phyloP scores from a whole-genome alignment of 75 land plant species.

The Sequoiadendron giganteum region DNA sequence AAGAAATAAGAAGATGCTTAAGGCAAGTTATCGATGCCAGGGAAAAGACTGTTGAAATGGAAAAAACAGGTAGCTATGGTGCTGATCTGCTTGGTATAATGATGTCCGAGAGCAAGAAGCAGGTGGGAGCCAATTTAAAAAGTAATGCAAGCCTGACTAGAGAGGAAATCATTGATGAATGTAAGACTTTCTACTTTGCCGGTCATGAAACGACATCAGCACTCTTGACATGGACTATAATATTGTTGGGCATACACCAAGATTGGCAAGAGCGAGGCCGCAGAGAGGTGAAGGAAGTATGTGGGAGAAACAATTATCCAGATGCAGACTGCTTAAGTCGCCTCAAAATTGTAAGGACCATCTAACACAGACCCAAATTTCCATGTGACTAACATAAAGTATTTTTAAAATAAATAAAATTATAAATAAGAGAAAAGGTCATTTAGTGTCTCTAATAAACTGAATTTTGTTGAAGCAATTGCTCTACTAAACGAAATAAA shows the following conservation, averaged over 20 bases:
- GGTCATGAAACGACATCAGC: constrained; percentile 32
- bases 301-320: constrained; percentile 12
- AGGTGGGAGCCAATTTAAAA: not conserved
- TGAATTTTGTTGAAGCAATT: no score
- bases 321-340: constrained; percentile 31
- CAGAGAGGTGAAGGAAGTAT: constrained; percentile 43
- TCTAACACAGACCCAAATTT: no score
- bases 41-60: constrained; percentile 1
- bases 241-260: constrained; percentile 47
- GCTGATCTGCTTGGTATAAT: constrained; percentile 23
- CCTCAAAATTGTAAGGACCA: constrained; percentile 49
- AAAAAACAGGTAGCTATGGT: not conserved
- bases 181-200: constrained; percentile 27
- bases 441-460: no score
- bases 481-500: no score
- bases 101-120: constrained; percentile 22
- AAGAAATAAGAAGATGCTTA: constrained; percentile 34
- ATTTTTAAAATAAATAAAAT: no score
- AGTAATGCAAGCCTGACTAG: not conserved
- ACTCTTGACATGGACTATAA: constrained; percentile 41
- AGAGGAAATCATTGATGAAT: constrained; percentile 24
- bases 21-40: constrained; percentile 25
- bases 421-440: no score
- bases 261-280: constrained; percentile 69
- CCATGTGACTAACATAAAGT: no score